These are phyloP conservation scores for Pavlovales sp. DNA, from an alignment of 208 protist species.

Conservation along the genomic window DNA sequence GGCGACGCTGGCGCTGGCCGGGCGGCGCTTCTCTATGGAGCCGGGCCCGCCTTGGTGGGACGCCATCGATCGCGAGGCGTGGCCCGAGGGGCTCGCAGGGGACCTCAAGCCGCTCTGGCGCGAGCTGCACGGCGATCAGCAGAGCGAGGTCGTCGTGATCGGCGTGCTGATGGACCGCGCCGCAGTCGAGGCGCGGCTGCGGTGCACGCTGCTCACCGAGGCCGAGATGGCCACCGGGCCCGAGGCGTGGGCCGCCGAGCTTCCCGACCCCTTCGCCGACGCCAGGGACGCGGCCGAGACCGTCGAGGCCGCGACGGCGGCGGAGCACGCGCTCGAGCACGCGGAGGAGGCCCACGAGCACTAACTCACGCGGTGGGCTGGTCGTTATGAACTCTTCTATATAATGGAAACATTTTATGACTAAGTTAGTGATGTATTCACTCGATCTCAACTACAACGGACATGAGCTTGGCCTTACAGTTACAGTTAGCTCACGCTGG, in stretches of 20 bases:
- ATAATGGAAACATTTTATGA: no score
- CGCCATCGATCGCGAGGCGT: not conserved
- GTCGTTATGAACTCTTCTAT: no score
- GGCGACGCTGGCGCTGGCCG: not conserved
- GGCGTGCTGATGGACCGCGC: not conserved
- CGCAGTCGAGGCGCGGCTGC: not conserved
- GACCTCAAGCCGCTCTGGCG: not conserved
- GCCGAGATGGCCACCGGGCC: not conserved
- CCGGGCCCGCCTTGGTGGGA: slow-evolving; percentile 16
- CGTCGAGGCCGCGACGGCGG: no score
- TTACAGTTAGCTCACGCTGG: no score
- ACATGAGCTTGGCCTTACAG: no score
- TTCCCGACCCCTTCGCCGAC: not conserved
- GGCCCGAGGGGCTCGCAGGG: not conserved
- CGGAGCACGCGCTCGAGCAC: no score
- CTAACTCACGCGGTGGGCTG: no score
- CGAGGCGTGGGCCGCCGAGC: not conserved
- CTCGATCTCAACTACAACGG: no score
- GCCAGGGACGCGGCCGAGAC: not conserved
- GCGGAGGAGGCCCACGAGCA: not conserved
- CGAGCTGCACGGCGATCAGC: not conserved
- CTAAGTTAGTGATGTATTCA: no score
- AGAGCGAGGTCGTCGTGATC: not conserved
- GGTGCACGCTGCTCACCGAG: not conserved
- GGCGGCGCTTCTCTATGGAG: not conserved